These are phyloP conservation scores for Ceratopteris richardii DNA, from an alignment of 75 land plant genomes.

Conservation along the genomic window DNA sequence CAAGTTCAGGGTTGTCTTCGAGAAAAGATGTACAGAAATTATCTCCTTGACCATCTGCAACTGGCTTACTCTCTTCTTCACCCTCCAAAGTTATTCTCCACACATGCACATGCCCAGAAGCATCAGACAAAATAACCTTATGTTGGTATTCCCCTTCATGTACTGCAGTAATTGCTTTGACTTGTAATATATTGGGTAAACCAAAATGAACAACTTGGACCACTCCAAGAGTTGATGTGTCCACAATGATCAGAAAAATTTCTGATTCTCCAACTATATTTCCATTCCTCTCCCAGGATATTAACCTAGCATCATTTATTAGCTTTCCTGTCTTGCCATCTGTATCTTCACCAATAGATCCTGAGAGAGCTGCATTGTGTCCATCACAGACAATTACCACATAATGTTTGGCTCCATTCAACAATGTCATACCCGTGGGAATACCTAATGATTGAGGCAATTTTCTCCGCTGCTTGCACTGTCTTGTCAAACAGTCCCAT, in stretches of 20 bases:
- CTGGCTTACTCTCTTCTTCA: neutral
- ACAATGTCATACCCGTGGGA: constrained; percentile 26
- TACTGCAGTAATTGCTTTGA: constrained; percentile 38
- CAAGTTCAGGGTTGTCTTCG: neutral
- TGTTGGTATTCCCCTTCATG: constrained; percentile 13
- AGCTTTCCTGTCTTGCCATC: neutral
- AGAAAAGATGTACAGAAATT: neutral
- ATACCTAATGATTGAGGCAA: constrained; percentile 68
- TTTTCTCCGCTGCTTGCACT: constrained; percentile 53
- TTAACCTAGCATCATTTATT: constrained; percentile 5
- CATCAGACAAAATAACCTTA: constrained; percentile 36
- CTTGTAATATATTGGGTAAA: constrained; percentile 31
- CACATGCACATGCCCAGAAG: constrained; percentile 36
- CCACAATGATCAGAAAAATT: constrained; percentile 52
- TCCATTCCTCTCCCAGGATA: constrained; percentile 10
- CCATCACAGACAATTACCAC: constrained; percentile 44
- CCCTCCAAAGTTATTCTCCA: constrained; percentile 6
- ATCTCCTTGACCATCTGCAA: neutral
- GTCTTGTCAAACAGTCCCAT: constrained; percentile 61
- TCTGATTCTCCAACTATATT: constrained; percentile 17
- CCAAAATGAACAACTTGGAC: constrained; percentile 63
- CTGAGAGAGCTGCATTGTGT: constrained; percentile 9
- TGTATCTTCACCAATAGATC: constrained; percentile 9
- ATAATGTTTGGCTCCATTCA: constrained; percentile 31
- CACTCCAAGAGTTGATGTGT: constrained; percentile 49